Conservation (phyloP, 2,329 filamentous ascomycete genomes). For the Colletotrichum trifolii region DNA sequence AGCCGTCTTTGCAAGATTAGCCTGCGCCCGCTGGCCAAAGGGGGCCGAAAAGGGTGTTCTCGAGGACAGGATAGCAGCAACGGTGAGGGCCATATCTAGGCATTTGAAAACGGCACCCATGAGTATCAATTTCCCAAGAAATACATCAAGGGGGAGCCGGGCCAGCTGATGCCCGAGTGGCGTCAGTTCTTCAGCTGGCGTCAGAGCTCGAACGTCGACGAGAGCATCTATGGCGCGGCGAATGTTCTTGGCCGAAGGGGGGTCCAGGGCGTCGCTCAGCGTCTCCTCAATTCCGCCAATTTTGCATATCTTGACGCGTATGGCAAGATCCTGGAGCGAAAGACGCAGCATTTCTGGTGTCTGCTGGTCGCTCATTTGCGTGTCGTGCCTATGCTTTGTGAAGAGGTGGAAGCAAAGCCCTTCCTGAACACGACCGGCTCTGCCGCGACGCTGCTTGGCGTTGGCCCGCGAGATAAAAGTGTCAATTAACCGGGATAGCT, state of each 20-base stretch:
- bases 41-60: conserved; percentile 94
- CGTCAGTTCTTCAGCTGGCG: conserved; percentile 83
- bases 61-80: conserved; percentile 91
- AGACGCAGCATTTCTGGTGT: conserved; percentile 96
- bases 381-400: conserved; percentile 88
- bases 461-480: conserved; percentile 96
- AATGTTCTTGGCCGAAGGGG: conserved; percentile 92
- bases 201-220: conserved; percentile 91
- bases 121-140: conserved; percentile 92
- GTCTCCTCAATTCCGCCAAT: conserved; percentile 94
- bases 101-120: conserved; percentile 89
- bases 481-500: conserved; percentile 90
- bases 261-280: conserved; percentile 86
- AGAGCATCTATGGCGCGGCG: conserved; percentile 91
- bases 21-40: conserved; percentile 84
- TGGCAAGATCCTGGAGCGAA: conserved; percentile 92
- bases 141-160: conserved; percentile 90
- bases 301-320: conserved; percentile 97
- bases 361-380: conserved; percentile 88
- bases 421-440: conserved; percentile 94
- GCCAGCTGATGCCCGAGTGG: conserved; percentile 88
- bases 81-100: conserved; percentile 89
- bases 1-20: conserved; percentile 79
- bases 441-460: conserved; percentile 91
- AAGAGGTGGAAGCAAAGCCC: conserved; percentile 97